A percentile compares a stretch with the other conserved stretches of the same genome.
Conservation (phyloP, 2,329 filamentous ascomycete genomes). For the Aspergillus pseudoglaucus region DNA sequence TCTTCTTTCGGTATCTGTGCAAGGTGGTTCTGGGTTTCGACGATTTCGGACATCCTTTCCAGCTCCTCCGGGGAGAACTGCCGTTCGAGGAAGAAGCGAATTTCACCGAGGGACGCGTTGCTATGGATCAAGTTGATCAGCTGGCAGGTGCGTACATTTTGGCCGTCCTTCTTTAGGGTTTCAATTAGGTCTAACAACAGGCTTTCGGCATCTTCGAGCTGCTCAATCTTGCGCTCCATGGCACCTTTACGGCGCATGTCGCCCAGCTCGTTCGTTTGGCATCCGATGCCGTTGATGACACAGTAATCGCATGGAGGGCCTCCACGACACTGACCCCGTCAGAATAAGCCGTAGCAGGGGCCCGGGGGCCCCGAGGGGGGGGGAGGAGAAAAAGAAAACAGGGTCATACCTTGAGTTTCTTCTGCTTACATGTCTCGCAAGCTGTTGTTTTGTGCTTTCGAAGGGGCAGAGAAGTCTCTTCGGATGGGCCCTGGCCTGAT, state of each 20-base stretch:
- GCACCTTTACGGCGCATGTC: slow-evolving; percentile 23
- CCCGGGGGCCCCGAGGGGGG: too few relatives aligned
- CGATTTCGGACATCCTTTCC: slow-evolving; percentile 10
- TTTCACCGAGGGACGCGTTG: slow-evolving; percentile 17
- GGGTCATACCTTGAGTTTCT: slow-evolving; percentile 16
- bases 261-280: slow-evolving; percentile 19
- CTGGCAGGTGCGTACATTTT: slow-evolving; percentile 12
- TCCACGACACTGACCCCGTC: slow-evolving; percentile 17
- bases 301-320: slow-evolving; percentile 23
- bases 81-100: slow-evolving; percentile 13
- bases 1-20: neutral
- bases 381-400: neutral
- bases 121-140: slow-evolving; percentile 21
- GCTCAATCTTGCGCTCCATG: slow-evolving; percentile 18
- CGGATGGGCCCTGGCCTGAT: neutral
- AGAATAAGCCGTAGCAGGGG: neutral
- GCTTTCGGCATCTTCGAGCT: slow-evolving; percentile 12
- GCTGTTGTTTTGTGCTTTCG: slow-evolving; percentile 21
- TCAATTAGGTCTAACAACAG: slow-evolving; percentile 12
- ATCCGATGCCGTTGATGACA: slow-evolving; percentile 18
- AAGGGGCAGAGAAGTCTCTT: neutral
- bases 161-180: slow-evolving; percentile 11
- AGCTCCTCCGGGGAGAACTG: slow-evolving; percentile 10
- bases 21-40: slow-evolving; percentile 9
- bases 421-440: slow-evolving; percentile 16